A percentile compares a stretch with the other conserved stretches of the same genome.
Evolutionary conservation across 192 early-diverging fungal species (phyloP).

Genomic region (Pilobolus umbonatus): DNA sequence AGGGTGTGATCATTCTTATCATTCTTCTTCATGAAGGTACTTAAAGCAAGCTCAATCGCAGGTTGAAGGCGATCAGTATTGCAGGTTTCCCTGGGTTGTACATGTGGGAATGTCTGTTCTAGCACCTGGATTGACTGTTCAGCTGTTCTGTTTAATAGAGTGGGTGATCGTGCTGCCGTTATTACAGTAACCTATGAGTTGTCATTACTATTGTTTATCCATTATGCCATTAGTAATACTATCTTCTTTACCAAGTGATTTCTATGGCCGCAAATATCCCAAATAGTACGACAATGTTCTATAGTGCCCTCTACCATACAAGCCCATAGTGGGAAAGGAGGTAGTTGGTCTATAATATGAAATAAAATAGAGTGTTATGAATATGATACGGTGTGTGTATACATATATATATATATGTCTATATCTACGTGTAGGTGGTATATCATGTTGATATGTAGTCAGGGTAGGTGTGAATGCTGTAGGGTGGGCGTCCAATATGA

Average conservation of each 20-base stretch:
- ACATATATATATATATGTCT: neutral
- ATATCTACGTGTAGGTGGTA: neutral
- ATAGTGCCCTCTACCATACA: constrained; percentile 20
- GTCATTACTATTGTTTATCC: neutral
- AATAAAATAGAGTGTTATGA: no score
- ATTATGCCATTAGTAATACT: neutral
- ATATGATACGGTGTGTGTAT: neutral
- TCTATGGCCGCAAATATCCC: constrained; percentile 10
- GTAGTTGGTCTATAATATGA: constrained; percentile 1
- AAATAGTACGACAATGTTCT: constrained; percentile 20
- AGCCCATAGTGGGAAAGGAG: constrained; percentile 22
- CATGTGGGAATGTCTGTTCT: neutral
- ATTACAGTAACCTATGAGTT: constrained; percentile 1
- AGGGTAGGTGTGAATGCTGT: neutral
- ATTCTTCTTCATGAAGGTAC: neutral
- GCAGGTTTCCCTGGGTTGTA: constrained; percentile 1
- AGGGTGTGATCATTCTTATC: neutral
- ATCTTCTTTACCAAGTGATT: constrained; percentile 5
- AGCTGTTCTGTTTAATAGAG: neutral
- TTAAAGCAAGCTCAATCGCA: neutral
- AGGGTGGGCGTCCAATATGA: constrained; percentile 5
- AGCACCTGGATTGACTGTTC: neutral
- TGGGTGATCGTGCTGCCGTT: neutral
- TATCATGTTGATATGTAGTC: neutral
- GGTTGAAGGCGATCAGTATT: constrained; percentile 5